These are phyloP conservation scores for Euphrasia arctica DNA, from an alignment of 305 asterid genomes.

Conservation along the genomic window DNA sequence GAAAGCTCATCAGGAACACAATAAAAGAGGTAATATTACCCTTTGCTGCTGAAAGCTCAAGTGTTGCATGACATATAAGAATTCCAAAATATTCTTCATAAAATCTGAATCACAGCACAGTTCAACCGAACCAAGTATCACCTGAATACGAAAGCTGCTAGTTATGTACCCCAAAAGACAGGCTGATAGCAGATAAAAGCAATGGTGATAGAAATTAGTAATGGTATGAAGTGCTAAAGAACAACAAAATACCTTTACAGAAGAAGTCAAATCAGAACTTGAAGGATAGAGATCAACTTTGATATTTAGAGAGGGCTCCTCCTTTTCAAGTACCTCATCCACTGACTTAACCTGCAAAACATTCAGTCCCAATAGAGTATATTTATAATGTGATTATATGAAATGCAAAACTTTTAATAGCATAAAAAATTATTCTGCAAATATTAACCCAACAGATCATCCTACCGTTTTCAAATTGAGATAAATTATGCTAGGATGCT, in stretches of 20 bases:
- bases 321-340: slow-evolving; percentile 39
- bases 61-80: slow-evolving; percentile 43
- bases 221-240: slow-evolving; percentile 19
- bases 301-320: slow-evolving; percentile 57
- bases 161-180: slow-evolving; percentile 26
- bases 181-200: slow-evolving; percentile 19
- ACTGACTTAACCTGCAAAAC: slow-evolving; percentile 42
- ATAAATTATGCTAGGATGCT: no score
- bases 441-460: slow-evolving; percentile 10
- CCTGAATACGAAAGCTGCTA: slow-evolving; percentile 44
- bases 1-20: slow-evolving; percentile 14
- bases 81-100: slow-evolving; percentile 55
- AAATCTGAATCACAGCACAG: slow-evolving; percentile 56
- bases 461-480: not conserved
- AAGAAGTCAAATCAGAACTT: slow-evolving; percentile 43
- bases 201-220: slow-evolving; percentile 15
- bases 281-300: slow-evolving; percentile 59
- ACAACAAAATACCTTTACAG: slow-evolving; percentile 57
- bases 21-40: slow-evolving; percentile 40
- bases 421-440: slow-evolving; percentile 14
- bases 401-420: slow-evolving; percentile 22
- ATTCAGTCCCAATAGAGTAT: slow-evolving; percentile 23
- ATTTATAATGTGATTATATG: slow-evolving; percentile 17
- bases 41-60: slow-evolving; percentile 68
- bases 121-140: slow-evolving; percentile 55